Percentiles rank a stretch among this genome's conserved stretches.
These are phyloP conservation scores for Aspergillus sp. DNA, from an alignment of 2,329 filamentous ascomycete species.

Conservation along the genomic window DNA sequence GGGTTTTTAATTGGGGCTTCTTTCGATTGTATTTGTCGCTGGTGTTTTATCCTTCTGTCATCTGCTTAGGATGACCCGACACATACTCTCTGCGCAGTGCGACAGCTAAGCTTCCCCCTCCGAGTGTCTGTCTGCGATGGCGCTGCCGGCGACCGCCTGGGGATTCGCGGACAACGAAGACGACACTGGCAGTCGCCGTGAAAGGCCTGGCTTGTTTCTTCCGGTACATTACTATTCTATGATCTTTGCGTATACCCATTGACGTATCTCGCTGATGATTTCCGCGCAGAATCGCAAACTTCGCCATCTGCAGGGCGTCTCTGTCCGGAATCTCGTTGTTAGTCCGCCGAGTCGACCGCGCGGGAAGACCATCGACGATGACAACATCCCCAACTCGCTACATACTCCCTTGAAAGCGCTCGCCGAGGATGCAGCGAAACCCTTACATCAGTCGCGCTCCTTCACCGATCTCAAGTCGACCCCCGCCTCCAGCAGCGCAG, in stretches of 20 bases:
- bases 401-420: conserved; percentile 69
- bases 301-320: conserved; percentile 83
- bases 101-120: conserved; percentile 17
- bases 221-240: conserved; percentile 39
- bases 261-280: conserved; percentile 20
- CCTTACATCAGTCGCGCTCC: conserved; percentile 60
- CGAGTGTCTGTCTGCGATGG: conserved; percentile 21
- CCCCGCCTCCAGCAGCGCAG: conserved; percentile 4
- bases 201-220: conserved; percentile 55
- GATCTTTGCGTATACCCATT: conserved; percentile 18
- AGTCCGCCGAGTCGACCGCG: conserved; percentile 53
- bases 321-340: conserved; percentile 80
- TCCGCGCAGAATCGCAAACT: conserved; percentile 73
- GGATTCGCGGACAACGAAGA: conserved; percentile 23
- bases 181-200: conserved; percentile 39
- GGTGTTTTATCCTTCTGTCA: not conserved
- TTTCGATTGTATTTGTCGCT: too few species aligned
- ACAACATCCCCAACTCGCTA: conserved; percentile 67
- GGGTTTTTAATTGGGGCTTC: too few species aligned
- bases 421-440: conserved; percentile 52
- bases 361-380: conserved; percentile 71
- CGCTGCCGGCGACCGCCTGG: conserved; percentile 19
- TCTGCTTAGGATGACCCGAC: conserved; percentile 22
- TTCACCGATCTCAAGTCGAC: conserved; percentile 54
- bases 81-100: conserved; percentile 1